Evolutionary conservation across 441 rosid species (phyloP), one percentile per base, ranked within the genome.

Genomic region (Corymbia citriodora): DNA sequence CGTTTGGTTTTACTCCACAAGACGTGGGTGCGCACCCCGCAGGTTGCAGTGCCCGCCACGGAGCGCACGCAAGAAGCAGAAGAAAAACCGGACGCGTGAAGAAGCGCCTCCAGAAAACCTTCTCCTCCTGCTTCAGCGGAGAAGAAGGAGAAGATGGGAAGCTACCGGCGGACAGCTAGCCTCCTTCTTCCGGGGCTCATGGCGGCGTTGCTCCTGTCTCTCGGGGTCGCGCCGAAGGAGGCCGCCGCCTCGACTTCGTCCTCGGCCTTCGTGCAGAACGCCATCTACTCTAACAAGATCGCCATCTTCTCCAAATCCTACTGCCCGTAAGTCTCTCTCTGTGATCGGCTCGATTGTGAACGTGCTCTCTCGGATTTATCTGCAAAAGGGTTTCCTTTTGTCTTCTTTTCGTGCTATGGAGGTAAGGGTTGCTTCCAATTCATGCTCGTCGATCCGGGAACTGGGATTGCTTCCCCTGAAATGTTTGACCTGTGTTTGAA

Each of bases 291-390:
- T 92, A 93, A 95, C 94, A 93, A 91, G 93, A 96, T 96, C 55
- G 97, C 95, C 91, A 92, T 96, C 89, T 96, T 96, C 95, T 96
- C 97, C 94, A 96, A 96, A 92, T 96, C 98, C 49, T 96, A 95
- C 91, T 96, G 97, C 92, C 97, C 98, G 97, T 96, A 92, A 81
- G 87, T 79, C 70, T 88, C 36, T 45, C 82, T 55, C n/a, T 81
- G 18, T 50, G 54, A 36, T 57, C 8, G 7, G 8, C n/a, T 79
- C 85, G 18, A 79, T 23, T 23, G 85, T 8, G 85, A 48, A 45
- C 52, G 52, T 12, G 3, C 49, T 79, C n/a, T 7, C 18, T 29
- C 52, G 23, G 85, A 79, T 70, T 70, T 9, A 9, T 45, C 85
- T 45, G 52, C 85, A 45, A 23, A 87, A 87, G 2, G 52, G n/a